phyloP scores from a whole-genome alignment of 805 yeast species.

The Groenewaldozyma salmanticensis region DNA sequence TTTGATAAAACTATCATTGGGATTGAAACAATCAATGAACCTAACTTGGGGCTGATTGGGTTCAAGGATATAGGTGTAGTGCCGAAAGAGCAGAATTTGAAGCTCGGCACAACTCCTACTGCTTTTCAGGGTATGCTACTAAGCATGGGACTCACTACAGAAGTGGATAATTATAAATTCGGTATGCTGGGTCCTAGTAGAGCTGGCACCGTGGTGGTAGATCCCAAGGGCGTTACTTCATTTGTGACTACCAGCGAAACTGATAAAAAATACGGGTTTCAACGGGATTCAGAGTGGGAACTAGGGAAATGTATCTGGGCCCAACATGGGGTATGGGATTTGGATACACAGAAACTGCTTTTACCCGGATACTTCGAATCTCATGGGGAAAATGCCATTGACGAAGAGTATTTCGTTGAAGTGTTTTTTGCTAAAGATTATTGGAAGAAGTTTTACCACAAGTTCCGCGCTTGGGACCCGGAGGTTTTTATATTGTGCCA shows the following conservation, averaged over 20 bases:
- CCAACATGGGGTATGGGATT: slow-evolving; percentile 68
- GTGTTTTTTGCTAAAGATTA: slow-evolving; percentile 48
- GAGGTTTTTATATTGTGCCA: slow-evolving; percentile 56
- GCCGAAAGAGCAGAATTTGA: slow-evolving; percentile 52
- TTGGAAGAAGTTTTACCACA: slow-evolving; percentile 40
- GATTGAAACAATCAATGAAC: slow-evolving; percentile 78
- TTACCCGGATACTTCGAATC: slow-evolving; percentile 42
- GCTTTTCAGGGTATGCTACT: slow-evolving; percentile 61
- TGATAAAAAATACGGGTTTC: slow-evolving; percentile 65
- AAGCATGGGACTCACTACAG: slow-evolving; percentile 68
- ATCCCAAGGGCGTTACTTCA: slow-evolving; percentile 56
- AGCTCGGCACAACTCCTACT: slow-evolving; percentile 77
- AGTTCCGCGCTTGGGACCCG: slow-evolving; percentile 33
- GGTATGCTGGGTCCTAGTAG: slow-evolving; percentile 70
- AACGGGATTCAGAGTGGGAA: slow-evolving; percentile 53
- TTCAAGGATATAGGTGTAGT: slow-evolving; percentile 41
- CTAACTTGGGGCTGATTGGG: slow-evolving; percentile 67
- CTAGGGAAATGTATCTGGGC: slow-evolving; percentile 76
- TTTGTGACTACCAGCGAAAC: slow-evolving; percentile 47
- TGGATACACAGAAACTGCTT: slow-evolving; percentile 24
- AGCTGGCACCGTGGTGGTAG: slow-evolving; percentile 44
- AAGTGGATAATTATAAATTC: slow-evolving; percentile 61
- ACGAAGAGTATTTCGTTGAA: slow-evolving; percentile 35
- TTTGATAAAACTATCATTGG: slow-evolving; percentile 46
- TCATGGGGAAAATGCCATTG: slow-evolving; percentile 16